Evolutionary conservation across 257 asterid genomes (phyloP).

Genomic region (Verbena officinalis): DNA sequence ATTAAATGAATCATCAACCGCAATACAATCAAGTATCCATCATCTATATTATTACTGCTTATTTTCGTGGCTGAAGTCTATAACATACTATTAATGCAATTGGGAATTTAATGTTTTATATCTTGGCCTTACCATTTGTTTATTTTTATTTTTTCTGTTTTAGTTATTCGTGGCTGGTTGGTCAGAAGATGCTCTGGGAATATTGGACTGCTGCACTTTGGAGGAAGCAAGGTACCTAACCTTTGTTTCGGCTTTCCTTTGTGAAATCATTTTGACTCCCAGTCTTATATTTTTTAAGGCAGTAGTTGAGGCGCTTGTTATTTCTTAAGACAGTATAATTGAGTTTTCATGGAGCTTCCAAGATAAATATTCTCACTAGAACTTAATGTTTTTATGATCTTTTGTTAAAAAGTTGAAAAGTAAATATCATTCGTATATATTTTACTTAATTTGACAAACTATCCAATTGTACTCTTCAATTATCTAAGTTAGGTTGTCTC

Average conservation of each 20-base stretch:
- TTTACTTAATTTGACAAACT: no score
- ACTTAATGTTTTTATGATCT: no score
- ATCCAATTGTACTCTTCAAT: no score
- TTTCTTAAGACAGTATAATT: no score
- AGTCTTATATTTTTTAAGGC: neutral
- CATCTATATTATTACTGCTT: neutral
- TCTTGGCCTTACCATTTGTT: no score
- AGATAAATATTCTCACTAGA: no score
- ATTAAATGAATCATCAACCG: conserved; percentile 61
- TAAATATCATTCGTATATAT: no score
- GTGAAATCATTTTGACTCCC: neutral
- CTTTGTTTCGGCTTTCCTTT: neutral
- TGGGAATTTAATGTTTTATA: neutral
- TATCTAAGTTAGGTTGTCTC: no score
- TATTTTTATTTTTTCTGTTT: conserved; percentile 25
- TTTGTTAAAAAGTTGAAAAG: no score
- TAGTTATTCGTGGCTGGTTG: conserved; percentile 98
- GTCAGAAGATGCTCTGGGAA: conserved; percentile 96
- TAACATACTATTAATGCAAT: neutral
- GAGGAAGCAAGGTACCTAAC: conserved; percentile 68
- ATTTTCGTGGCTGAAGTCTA: neutral
- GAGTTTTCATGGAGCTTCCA: no score
- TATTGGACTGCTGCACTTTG: conserved; percentile 76
- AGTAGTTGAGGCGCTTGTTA: no score
- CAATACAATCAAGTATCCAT: conserved; percentile 79